Percentiles rank a stretch among this genome's conserved stretches.
Conservation (phyloP, 2,329 filamentous ascomycete species). For the Venturia aucupariae region DNA sequence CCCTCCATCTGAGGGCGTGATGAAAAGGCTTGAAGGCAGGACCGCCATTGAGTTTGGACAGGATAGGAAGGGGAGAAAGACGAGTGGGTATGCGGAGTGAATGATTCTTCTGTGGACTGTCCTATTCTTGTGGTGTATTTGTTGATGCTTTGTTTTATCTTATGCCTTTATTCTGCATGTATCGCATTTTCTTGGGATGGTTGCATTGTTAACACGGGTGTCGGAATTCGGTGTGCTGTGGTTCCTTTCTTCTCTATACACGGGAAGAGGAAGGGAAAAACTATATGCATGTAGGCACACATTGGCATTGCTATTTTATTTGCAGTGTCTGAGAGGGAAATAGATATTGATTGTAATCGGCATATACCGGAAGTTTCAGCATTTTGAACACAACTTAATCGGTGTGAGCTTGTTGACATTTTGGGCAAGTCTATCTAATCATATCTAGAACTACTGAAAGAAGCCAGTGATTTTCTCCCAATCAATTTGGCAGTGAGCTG, state of each 20-base stretch:
- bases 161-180: background rate
- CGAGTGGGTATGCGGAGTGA: slow-evolving; percentile 8
- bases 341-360: no score
- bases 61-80: slow-evolving; percentile 19
- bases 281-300: background rate
- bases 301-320: no score
- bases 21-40: slow-evolving; percentile 22
- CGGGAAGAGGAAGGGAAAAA: background rate
- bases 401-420: no score
- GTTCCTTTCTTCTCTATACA: no score
- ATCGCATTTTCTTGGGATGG: background rate
- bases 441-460: no score
- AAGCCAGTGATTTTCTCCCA: no score
- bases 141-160: background rate
- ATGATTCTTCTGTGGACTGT: background rate
- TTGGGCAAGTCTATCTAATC: no score
- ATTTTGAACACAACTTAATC: no score
- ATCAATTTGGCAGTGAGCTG: no score
- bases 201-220: background rate
- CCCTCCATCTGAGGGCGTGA: slow-evolving; percentile 21
- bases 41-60: slow-evolving; percentile 30
- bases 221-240: background rate
- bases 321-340: no score
- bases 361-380: no score
- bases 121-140: background rate